Conservation (phyloP, 1,139 yeast genomes). For the Torulaspora globosa region DNA sequence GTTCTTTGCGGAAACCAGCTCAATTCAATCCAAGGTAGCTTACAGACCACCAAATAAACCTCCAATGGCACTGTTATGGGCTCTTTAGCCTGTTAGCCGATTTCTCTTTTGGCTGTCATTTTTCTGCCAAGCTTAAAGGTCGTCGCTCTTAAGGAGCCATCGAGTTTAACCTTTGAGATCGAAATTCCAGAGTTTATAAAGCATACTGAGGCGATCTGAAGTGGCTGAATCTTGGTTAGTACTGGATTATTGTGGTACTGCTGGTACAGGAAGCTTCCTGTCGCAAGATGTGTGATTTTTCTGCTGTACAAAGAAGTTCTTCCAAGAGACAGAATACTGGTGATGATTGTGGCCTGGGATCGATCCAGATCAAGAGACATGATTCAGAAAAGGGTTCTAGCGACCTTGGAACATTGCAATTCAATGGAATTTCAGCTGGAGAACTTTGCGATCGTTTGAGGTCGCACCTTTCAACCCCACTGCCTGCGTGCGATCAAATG, state of each 20-base stretch:
- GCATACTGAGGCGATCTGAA: not conserved
- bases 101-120: not conserved
- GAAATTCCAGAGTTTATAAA: not conserved
- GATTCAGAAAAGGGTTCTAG: conserved; percentile 9
- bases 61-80: not conserved
- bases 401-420: conserved; percentile 1
- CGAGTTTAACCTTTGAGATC: not conserved
- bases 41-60: not conserved
- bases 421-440: conserved; percentile 7
- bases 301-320: conserved; percentile 11
- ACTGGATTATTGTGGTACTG: not conserved
- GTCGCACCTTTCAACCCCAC: conserved; percentile 37
- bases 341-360: conserved; percentile 6
- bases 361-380: conserved; percentile 13
- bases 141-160: conserved; percentile 3
- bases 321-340: conserved; percentile 14
- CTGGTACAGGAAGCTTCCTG: conserved; percentile 1
- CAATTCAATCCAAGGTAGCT: not conserved
- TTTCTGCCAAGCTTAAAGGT: not conserved
- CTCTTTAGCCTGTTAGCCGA: not conserved
- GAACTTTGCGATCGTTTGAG: conserved; percentile 16
- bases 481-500: conserved; percentile 65
- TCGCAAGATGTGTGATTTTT: conserved; percentile 8
- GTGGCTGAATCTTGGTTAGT: not conserved
- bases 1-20: not conserved